Evolutionary conservation across 2,329 filamentous ascomycete genomes (phyloP).

Genomic region (Periconia sp.): DNA sequence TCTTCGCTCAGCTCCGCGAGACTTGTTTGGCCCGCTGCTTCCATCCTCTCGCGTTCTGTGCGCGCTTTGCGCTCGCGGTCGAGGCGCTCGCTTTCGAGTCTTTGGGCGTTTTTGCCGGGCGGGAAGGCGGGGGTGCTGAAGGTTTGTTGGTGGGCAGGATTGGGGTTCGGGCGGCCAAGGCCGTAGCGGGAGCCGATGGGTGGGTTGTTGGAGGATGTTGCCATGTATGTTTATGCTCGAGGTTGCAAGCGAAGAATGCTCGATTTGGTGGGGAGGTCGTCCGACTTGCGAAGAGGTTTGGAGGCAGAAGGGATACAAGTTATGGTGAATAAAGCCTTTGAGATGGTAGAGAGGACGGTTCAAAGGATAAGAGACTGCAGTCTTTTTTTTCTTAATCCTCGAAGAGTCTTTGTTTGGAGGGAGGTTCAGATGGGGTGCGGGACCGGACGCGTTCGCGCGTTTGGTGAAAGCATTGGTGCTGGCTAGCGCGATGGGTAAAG

Average conservation of each 20-base stretch:
- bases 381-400: slow-evolving; percentile 4
- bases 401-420: slow-evolving; percentile 14
- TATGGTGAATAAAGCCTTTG: no score
- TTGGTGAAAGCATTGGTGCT: slow-evolving; percentile 6
- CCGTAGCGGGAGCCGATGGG: slow-evolving; percentile 62
- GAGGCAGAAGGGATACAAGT: no score
- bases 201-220: slow-evolving; percentile 59
- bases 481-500: background rate
- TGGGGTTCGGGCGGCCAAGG: slow-evolving; percentile 47
- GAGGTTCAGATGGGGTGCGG: slow-evolving; percentile 13
- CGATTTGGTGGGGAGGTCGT: no score
- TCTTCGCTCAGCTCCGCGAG: slow-evolving; percentile 76
- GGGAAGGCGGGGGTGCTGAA: slow-evolving; percentile 47
- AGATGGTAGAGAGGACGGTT: no score
- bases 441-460: slow-evolving; percentile 16
- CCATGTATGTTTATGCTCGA: slow-evolving; percentile 52
- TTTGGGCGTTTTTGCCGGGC: slow-evolving; percentile 49
- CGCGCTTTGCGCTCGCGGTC: slow-evolving; percentile 52
- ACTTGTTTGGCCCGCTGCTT: slow-evolving; percentile 54
- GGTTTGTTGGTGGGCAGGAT: slow-evolving; percentile 23
- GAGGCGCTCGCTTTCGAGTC: slow-evolving; percentile 47
- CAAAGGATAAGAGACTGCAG: slow-evolving; percentile 12
- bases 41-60: slow-evolving; percentile 45
- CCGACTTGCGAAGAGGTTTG: no score
- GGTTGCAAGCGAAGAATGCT: no score